Evolutionary conservation across 805 yeast species (phyloP).

Genomic region (Candida arabinofermentans): DNA sequence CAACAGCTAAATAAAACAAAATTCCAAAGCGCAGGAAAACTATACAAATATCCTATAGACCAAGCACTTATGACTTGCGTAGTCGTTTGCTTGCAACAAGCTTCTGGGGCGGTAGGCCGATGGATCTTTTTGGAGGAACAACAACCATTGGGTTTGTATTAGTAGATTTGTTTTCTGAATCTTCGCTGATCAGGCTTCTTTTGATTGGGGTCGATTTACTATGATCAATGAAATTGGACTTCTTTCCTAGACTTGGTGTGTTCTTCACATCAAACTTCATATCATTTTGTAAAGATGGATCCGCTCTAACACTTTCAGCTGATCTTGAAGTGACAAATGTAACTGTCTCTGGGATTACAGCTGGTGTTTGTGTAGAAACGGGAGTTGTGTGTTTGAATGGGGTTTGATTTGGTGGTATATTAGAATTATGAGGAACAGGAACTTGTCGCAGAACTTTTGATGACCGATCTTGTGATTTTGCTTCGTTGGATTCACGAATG

Average conservation of each 20-base stretch:
- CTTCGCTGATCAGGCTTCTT: slow-evolving; percentile 28
- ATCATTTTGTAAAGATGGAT: slow-evolving; percentile 34
- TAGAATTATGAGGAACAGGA: no score
- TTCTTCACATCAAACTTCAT: slow-evolving; percentile 53
- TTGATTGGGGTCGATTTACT: slow-evolving; percentile 62
- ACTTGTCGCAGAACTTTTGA: no score
- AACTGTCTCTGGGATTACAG: slow-evolving; percentile 24
- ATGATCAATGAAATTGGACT: slow-evolving; percentile 58
- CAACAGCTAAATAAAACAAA: no score
- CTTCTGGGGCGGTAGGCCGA: slow-evolving; percentile 22
- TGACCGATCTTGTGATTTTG: neutral
- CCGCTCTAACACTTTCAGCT: slow-evolving; percentile 52
- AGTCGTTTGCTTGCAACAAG: slow-evolving; percentile 19
- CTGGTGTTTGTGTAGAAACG: slow-evolving; percentile 1
- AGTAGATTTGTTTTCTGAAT: slow-evolving; percentile 4
- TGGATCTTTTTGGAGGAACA: slow-evolving; percentile 17
- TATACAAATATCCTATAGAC: no score
- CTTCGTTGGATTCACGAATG: slow-evolving; percentile 4
- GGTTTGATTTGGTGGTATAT: neutral
- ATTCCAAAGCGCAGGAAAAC: no score
- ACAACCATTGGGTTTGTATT: slow-evolving; percentile 8
- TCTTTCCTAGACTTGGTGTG: slow-evolving; percentile 51
- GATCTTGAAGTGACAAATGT: slow-evolving; percentile 61
- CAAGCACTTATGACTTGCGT: slow-evolving; percentile 11
- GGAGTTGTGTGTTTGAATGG: neutral